Base-by-base conservation (phyloP, 176 grass and related monocot genomes). In the Luzula sylvatica region DNA sequence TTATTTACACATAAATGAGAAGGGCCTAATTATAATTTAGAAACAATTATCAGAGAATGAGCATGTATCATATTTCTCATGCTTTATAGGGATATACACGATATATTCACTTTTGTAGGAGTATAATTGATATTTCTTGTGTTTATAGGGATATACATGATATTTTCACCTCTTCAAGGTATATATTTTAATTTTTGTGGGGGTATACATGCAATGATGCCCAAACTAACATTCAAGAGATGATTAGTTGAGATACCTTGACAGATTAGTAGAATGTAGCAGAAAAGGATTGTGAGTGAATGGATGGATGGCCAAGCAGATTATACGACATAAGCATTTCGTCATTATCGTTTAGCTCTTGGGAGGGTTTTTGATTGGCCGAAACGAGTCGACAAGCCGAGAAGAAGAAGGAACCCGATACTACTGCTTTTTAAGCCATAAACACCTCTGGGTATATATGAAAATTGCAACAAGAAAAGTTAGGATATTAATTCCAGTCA, bases 401-500 rank as follows among this genome's bases (percentile, higher is more conserved):
- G 21, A 19, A 64, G 43, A 42, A 64, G 43, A 24, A 64, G 43
- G 43, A 64, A 64, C 6, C n/a, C 60, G 47, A 64, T 64, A 24
- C 23, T 50, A 13, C 26, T 22, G 17, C 47, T 64, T 47, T 19
- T 64, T 64, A 64, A 64, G 43, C 60, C 60, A 47, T 28, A 64
- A 23, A 32, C 7, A 26, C 43, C 24, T 42, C 60, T 64, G 60
- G 4, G 6, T n/a, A 23, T 15, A 27, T 58, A 63, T 63, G 23
- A 7, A 48, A 48, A 63, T 32, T 30, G 25, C n/a, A 49, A 23
- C 42, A 64, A 19, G 8, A 22, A 8, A 35, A 50, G 47, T n/a
- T 49, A 29, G 26, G 29, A 1, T 55, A 16, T 28, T 64, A 30
- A 11, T 47, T 32, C n/a, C n/a, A n/a, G n/a, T n/a, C n/a, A n/a